Percentiles rank a stretch among this genome's conserved stretches.
Evolutionary conservation across 331 rosid species (phyloP).

Genomic region (Quercus tomentella): DNA sequence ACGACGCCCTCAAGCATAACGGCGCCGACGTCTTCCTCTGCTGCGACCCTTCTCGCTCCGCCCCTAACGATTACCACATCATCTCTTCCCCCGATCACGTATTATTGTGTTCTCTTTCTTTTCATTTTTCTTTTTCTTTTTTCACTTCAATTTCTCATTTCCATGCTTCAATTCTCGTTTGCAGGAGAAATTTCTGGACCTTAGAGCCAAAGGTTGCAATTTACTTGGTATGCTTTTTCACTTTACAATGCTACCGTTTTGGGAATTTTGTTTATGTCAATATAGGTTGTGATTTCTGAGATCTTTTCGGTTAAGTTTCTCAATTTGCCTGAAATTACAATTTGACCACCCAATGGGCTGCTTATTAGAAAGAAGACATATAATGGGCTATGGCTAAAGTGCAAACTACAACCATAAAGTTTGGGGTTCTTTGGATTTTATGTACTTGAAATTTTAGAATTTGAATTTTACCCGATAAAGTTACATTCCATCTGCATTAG

Average conservation of each 20-base stretch:
- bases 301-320: not conserved
- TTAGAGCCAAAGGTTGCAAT: constrained; percentile 67
- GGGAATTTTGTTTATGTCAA: not conserved
- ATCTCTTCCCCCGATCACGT: constrained; percentile 78
- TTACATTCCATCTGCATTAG: too few relatives aligned
- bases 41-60: constrained; percentile 78
- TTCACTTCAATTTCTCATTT: constrained; percentile 4
- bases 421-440: too few relatives aligned
- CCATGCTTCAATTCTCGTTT: constrained; percentile 1
- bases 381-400: too few relatives aligned
- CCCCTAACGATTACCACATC: constrained; percentile 67
- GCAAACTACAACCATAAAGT: too few relatives aligned
- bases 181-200: constrained; percentile 84
- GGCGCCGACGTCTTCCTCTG: constrained; percentile 81
- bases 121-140: not conserved
- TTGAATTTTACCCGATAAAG: too few relatives aligned
- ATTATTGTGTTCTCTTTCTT: not conserved
- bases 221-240: constrained; percentile 53
- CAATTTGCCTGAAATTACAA: too few relatives aligned
- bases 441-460: too few relatives aligned
- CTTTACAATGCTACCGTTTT: not conserved
- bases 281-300: not conserved
- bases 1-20: constrained; percentile 76
- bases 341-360: too few relatives aligned
- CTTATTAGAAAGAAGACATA: too few relatives aligned